Evolutionary conservation across 2,329 filamentous ascomycete species (phyloP).

Genomic region (Cryphonectria carpinicola): DNA sequence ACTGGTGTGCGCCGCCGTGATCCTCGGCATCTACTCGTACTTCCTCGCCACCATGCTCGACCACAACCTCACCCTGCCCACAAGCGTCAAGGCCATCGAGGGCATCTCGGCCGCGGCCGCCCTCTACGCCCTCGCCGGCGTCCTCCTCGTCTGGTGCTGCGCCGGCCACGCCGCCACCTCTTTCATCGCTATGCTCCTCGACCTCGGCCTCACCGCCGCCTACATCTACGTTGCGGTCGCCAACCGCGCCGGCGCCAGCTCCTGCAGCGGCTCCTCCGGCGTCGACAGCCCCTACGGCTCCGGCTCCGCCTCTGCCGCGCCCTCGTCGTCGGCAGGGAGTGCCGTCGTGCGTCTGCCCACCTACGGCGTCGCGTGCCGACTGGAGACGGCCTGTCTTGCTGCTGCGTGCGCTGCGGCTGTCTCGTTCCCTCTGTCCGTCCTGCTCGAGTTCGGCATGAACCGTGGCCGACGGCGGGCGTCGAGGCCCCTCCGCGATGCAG

Average conservation of each 20-base stretch:
- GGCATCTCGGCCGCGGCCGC: conserved; percentile 65
- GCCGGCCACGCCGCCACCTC: conserved; percentile 67
- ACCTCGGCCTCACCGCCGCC: conserved; percentile 63
- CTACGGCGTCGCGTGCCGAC: conserved; percentile 51
- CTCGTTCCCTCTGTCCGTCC: conserved; percentile 66
- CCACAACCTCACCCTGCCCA: conserved; percentile 56
- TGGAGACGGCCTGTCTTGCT: conserved; percentile 67
- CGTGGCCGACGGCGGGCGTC: conserved; percentile 19
- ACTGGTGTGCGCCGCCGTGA: conserved; percentile 63
- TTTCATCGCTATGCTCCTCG: conserved; percentile 63
- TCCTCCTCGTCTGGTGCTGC: conserved; percentile 66
- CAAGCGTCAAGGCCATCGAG: conserved; percentile 63
- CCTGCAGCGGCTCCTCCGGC: conserved; percentile 56
- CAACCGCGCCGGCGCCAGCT: conserved; percentile 60
- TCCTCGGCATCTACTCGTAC: conserved; percentile 69
- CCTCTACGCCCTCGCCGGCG: conserved; percentile 64
- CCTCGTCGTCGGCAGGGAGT: conserved; percentile 45
- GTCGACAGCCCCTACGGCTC: conserved; percentile 59
- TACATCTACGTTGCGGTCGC: conserved; percentile 69
- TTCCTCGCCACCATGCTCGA: conserved; percentile 65
- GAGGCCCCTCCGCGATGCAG: conserved; percentile 28
- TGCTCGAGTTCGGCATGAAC: conserved; percentile 50
- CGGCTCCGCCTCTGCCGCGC: conserved; percentile 49
- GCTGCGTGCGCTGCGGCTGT: conserved; percentile 65
- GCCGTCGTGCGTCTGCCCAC: conserved; percentile 37